Evolutionary conservation across 768 basidiomycete species (phyloP).

Genomic region (Stropharia rugosoannulata): DNA sequence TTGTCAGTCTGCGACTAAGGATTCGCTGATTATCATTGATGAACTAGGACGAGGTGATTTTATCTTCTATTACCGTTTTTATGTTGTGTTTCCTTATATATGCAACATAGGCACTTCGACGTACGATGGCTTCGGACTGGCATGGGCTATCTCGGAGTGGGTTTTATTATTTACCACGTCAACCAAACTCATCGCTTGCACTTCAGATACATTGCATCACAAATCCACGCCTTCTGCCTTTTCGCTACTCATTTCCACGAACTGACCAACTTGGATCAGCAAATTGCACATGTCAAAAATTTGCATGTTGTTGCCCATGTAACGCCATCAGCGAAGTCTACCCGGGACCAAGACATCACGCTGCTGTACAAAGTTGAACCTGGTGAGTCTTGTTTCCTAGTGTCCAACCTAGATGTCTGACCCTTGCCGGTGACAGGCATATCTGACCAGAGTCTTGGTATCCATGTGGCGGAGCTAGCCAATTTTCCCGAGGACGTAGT

Average conservation of each 20-base stretch:
- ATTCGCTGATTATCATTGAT: constrained; percentile 96
- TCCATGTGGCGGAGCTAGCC: constrained; percentile 95
- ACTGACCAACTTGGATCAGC: constrained; percentile 86
- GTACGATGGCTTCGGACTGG: constrained; percentile 95
- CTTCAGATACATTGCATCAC: constrained; percentile 83
- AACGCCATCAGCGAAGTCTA: constrained; percentile 70
- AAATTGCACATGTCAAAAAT: constrained; percentile 87
- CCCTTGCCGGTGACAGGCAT: constrained; percentile 33
- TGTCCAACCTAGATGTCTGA: neutral
- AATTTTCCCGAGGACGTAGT: constrained; percentile 96
- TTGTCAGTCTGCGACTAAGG: constrained; percentile 79
- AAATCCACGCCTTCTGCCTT: constrained; percentile 91
- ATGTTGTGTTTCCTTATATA: neutral
- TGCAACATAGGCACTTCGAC: constrained; percentile 79
- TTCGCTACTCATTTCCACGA: constrained; percentile 99
- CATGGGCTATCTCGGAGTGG: constrained; percentile 98
- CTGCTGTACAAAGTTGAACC: constrained; percentile 93
- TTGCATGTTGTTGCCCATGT: constrained; percentile 96
- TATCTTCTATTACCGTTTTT: neutral
- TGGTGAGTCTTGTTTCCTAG: constrained; percentile 45
- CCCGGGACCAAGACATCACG: constrained; percentile 74
- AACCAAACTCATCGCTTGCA: neutral
- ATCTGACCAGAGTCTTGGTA: constrained; percentile 97
- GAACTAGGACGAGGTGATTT: constrained; percentile 83
- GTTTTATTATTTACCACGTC: too few species aligned